These are phyloP conservation scores for Eruca vesicaria DNA, from an alignment of 441 rosid species.

Conservation along the genomic window DNA sequence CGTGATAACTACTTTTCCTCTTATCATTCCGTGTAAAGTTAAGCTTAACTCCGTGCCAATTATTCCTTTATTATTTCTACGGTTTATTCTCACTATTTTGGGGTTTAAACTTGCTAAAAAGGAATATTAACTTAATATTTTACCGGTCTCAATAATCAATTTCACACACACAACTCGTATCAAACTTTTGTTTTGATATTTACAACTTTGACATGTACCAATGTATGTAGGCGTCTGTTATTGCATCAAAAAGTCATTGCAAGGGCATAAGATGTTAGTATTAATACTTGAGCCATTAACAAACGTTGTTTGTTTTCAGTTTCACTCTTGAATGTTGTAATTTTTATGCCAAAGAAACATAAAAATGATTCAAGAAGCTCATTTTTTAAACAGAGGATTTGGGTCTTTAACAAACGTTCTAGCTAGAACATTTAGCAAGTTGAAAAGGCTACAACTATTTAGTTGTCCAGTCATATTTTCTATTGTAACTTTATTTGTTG, in stretches of 20 bases:
- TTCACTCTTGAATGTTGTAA: too few species aligned
- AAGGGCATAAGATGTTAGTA: too few species aligned
- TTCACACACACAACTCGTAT: conserved; percentile 18
- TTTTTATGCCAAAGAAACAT: too few species aligned
- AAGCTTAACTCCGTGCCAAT: conserved; percentile 25
- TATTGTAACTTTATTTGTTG: neutral
- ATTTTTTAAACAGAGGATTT: neutral
- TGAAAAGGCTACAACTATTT: too few species aligned
- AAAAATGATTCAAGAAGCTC: too few species aligned
- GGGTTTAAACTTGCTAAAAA: conserved; percentile 2
- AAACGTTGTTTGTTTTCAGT: neutral
- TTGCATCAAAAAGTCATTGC: too few species aligned
- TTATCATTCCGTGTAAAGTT: conserved; percentile 31
- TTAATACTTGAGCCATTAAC: neutral
- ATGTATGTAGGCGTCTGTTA: neutral
- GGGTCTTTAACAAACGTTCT: neutral
- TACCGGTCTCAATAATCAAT: neutral
- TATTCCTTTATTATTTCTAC: conserved; percentile 23
- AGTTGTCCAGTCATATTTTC: too few species aligned
- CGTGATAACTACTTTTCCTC: conserved; percentile 20
- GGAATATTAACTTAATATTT: neutral
- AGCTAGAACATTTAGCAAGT: too few species aligned
- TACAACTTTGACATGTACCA: neutral
- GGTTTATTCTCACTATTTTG: neutral
- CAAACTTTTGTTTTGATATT: neutral